phyloP scores from a whole-genome alignment of 2,329 filamentous ascomycete species.

The Golovinomyces cichoracearum region DNA sequence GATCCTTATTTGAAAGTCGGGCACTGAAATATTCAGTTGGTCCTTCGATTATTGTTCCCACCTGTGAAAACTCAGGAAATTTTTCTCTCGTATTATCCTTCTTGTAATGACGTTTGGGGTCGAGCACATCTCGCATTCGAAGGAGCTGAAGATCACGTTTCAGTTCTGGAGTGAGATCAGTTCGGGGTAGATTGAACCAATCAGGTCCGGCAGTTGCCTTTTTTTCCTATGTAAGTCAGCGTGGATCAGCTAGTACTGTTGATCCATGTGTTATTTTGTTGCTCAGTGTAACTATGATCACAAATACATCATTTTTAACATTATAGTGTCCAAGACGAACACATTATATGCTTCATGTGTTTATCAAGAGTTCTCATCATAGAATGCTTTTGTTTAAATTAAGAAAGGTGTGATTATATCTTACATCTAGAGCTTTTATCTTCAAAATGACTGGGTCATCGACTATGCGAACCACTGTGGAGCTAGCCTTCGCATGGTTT shows the following conservation, averaged over 20 bases:
- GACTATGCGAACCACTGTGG: constrained; percentile 25
- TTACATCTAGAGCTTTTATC: constrained; percentile 25
- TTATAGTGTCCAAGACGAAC: constrained; percentile 59
- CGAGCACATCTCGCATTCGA: constrained; percentile 67
- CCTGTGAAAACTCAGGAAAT: constrained; percentile 60
- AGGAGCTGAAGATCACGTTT: constrained; percentile 76
- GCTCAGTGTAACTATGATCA: constrained; percentile 49
- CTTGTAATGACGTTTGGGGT: constrained; percentile 39
- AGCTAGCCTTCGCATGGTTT: constrained; percentile 21
- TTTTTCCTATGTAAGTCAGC: constrained; percentile 13
- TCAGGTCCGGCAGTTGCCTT: constrained; percentile 46
- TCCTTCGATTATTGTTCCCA: constrained; percentile 70
- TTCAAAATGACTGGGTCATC: constrained; percentile 25
- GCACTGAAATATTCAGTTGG: constrained; percentile 67
- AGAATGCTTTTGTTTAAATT: constrained; percentile 12
- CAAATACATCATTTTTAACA: constrained; percentile 34
- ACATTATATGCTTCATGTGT: constrained; percentile 46
- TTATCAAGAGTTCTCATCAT: constrained; percentile 56
- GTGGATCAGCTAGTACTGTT: constrained; percentile 1
- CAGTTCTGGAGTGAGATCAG: constrained; percentile 56
- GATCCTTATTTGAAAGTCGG: constrained; percentile 62
- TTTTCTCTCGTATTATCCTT: constrained; percentile 46
- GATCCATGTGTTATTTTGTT: constrained; percentile 5
- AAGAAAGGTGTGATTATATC: constrained; percentile 6
- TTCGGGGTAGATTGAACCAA: constrained; percentile 76